Base-by-base conservation (phyloP, 805 yeast genomes). In the Kazachstania psychrophila region DNA sequence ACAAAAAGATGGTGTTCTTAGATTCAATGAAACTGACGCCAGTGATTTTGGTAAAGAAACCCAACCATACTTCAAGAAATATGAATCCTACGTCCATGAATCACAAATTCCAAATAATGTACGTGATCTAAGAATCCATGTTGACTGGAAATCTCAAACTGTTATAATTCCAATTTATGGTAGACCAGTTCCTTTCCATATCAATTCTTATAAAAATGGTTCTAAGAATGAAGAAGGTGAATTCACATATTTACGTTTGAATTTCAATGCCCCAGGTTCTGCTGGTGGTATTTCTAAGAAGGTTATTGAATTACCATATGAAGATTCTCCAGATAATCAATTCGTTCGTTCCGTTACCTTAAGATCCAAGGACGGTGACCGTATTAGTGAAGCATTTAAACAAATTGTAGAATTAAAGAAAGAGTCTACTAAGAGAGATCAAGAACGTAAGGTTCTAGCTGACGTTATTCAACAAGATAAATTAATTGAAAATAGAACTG, bases 161-260 rank as follows among this genome's bases (percentile, higher is more conserved):
- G 81, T 89, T 38, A 75, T 89, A 42, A 65, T 89, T 41, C 98
- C 98, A 35, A 81, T 89, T 40, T 75, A 80, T 52, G 98, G 98
- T 44, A 73, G 97, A 52, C 96, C 97, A 1, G 97, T 92, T 36
- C 98, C 98, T 17, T 89, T 92, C 69, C 98, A 89, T 59, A 87
- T 89, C 54, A 86, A 86, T 58, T 70, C 96, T 4, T 88, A 83
- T 65, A 89, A 88, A 54, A 88, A 85, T 56, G 97, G 96, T 34
- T 82, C 95, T 9, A 88, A 87, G 54, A 85, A 80, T 45, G 98
- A 92, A 54, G 97, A 92, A 66, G 97, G 96, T 36, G 96, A 88
- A 48, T 87, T 74, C 59, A 87, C 95, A 1, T 88, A 84, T 54
- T 58, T 89, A 52, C 77, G 98, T 60, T 70, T 89, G 54, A 89